Evolutionary conservation across 495 filamentous ascomycete genomes (phyloP).

Genomic region (Hypoxylon subgilvum): DNA sequence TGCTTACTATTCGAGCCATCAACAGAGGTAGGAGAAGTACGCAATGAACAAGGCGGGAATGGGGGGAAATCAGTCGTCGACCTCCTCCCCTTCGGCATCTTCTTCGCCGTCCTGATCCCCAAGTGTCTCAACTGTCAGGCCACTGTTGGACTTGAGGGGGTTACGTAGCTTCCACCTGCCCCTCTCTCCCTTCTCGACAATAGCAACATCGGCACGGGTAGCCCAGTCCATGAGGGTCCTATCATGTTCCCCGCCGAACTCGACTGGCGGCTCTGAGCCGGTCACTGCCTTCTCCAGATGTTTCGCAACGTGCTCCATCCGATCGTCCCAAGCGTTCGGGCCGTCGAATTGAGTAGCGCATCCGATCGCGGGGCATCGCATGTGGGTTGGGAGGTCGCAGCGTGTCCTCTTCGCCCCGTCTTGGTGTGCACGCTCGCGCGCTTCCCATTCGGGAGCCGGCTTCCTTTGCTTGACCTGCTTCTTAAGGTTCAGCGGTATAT

Average conservation of each 20-base stretch:
- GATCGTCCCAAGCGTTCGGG: conserved; percentile 71
- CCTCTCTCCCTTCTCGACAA: conserved; percentile 43
- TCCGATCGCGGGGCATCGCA: conserved; percentile 65
- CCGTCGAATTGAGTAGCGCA: conserved; percentile 69
- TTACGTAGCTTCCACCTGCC: conserved; percentile 43
- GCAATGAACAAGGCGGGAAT: not conserved
- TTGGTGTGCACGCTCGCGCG: conserved; percentile 56
- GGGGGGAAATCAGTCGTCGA: conserved; percentile 31
- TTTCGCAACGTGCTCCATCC: conserved; percentile 90
- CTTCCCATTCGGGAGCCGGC: conserved; percentile 49
- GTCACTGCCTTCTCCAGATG: conserved; percentile 68
- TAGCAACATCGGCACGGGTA: conserved; percentile 42
- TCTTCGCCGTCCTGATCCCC: conserved; percentile 26
- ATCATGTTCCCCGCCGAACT: conserved; percentile 49
- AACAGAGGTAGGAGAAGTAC: conserved; percentile 4
- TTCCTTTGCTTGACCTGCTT: conserved; percentile 48
- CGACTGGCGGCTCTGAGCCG: conserved; percentile 40
- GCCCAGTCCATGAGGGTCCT: conserved; percentile 55
- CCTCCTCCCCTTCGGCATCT: conserved; percentile 39
- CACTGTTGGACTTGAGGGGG: conserved; percentile 39
- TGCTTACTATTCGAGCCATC: not conserved
- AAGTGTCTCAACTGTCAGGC: not conserved
- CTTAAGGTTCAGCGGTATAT: conserved; percentile 56
- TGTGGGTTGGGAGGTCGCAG: conserved; percentile 65
- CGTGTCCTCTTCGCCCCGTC: conserved; percentile 64